Percentiles rank a stretch among this genome's conserved stretches.
Evolutionary conservation across 2,329 filamentous ascomycete species (phyloP).

Genomic region (Cladorrhinum sp.): DNA sequence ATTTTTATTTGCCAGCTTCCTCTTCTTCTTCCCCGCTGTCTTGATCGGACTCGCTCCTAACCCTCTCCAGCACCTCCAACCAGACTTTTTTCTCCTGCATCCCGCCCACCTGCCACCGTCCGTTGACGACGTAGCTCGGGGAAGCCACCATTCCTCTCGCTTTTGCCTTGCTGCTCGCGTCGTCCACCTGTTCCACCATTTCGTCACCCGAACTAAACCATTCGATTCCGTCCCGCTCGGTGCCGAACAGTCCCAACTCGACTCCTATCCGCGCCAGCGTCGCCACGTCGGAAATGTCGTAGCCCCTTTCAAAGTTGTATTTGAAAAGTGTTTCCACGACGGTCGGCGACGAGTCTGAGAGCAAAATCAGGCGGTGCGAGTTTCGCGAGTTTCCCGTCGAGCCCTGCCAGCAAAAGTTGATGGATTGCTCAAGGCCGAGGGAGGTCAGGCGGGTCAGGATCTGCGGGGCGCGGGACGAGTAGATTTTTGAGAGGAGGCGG

Average conservation of each 20-base stretch:
- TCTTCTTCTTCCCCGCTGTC: too few relatives aligned
- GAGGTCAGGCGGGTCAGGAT: constrained; percentile 33
- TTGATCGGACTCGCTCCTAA: constrained; percentile 35
- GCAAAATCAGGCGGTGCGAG: constrained; percentile 47
- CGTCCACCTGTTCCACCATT: not conserved
- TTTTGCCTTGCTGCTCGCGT: not conserved
- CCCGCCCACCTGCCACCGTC: constrained; percentile 64
- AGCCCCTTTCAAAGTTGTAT: constrained; percentile 41
- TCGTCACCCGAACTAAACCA: not conserved
- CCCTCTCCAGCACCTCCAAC: constrained; percentile 61
- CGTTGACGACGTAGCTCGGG: constrained; percentile 70
- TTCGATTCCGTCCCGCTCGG: not conserved
- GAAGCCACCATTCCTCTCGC: constrained; percentile 50
- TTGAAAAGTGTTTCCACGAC: constrained; percentile 40
- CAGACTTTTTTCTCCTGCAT: constrained; percentile 67
- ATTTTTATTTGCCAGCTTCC: too few relatives aligned
- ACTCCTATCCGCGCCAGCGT: not conserved
- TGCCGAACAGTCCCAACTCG: not conserved
- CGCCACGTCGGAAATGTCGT: constrained; percentile 40
- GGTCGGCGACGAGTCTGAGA: constrained; percentile 31
- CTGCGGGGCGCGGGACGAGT: constrained; percentile 30
- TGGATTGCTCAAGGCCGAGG: constrained; percentile 35
- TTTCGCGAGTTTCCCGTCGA: constrained; percentile 43
- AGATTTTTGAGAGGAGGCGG: constrained; percentile 28
- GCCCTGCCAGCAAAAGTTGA: constrained; percentile 42